phyloP scores from a whole-genome alignment of 2,329 filamentous ascomycete genomes.

The Trichophaea hybrida region DNA sequence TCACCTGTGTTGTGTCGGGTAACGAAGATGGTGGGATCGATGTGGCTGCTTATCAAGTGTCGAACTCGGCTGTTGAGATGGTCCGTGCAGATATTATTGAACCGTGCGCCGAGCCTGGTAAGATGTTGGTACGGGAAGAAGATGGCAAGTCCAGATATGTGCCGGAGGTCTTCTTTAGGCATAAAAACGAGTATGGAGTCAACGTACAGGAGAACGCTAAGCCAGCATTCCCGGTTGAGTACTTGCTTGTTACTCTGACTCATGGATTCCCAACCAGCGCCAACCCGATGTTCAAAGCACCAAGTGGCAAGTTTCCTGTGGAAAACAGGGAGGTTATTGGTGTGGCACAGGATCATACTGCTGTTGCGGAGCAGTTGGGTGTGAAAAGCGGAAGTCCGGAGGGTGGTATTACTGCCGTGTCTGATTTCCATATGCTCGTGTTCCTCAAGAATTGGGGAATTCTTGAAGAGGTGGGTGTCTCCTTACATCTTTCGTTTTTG shows the following conservation, averaged over 20 bases:
- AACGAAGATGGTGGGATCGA: conserved; percentile 78
- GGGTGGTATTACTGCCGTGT: conserved; percentile 53
- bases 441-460: conserved; percentile 71
- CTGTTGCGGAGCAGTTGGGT: conserved; percentile 54
- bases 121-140: conserved; percentile 90
- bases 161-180: conserved; percentile 90
- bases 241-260: conserved; percentile 86
- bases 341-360: conserved; percentile 63
- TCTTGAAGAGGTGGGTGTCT: conserved; percentile 59
- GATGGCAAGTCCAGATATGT: conserved; percentile 90
- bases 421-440: conserved; percentile 87
- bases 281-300: conserved; percentile 58
- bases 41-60: conserved; percentile 85
- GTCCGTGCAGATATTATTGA: conserved; percentile 88
- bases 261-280: conserved; percentile 82
- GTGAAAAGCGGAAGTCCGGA: conserved; percentile 41
- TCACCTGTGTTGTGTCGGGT: conserved; percentile 90
- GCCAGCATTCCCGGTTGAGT: conserved; percentile 90
- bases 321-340: conserved; percentile 84
- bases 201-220: conserved; percentile 97
- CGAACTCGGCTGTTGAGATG: conserved; percentile 94
- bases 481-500: not conserved
- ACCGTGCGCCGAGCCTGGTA: conserved; percentile 77
- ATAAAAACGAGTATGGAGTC: conserved; percentile 89
- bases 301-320: conserved; percentile 58